Evolutionary conservation across 108 stramenopile genomes (phyloP), one percentile per base, ranked within the genome.

Genomic region (Epithemia pelagica): DNA sequence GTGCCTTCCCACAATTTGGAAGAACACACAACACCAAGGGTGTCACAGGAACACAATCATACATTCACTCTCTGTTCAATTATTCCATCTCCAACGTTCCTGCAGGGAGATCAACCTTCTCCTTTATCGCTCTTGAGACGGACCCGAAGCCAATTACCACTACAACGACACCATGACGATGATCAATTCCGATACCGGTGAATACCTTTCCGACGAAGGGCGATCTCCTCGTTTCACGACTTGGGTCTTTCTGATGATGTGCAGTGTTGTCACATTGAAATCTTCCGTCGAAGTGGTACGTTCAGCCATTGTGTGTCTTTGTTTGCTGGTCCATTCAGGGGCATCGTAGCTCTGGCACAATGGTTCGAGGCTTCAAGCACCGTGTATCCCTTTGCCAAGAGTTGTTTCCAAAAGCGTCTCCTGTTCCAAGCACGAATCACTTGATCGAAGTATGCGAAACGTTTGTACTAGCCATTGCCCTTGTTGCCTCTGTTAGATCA

Each of bases 191-290:
- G 70, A 74, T 30, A 78, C 81, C 0, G 81, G 81, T 32, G 75
- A 77, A 55, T 46, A 46, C 37, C 22, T 52, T 8, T 23, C 56
- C 1, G 28, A 23, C 23, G 22, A 26, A 21, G 82, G 73, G 26
- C 68, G 75, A 26, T 82, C 84, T 29, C 82, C 87, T 22, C 79
- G 90, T 2, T 92, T 92, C 63, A 76, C 73, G 21, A 74, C 78
- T 19, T 92, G 90, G 90, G 75, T 79, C 1, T 75, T 85, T 15
- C 84, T 89, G 68, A 68, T 88, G 52, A 59, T 85, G 19, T 85
- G 88, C 61, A 72, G 77, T 52, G 75, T 75, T 21, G 79, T 92
- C 19, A 78, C 79, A 18, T 65, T 92, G 74, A 76, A 77, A 22
- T 72, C 85, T 31, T 59, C 80, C 20, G 72, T 87, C 55, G 79